phyloP scores from a whole-genome alignment of 140 eudicot genomes.

The Anethum foeniculum region DNA sequence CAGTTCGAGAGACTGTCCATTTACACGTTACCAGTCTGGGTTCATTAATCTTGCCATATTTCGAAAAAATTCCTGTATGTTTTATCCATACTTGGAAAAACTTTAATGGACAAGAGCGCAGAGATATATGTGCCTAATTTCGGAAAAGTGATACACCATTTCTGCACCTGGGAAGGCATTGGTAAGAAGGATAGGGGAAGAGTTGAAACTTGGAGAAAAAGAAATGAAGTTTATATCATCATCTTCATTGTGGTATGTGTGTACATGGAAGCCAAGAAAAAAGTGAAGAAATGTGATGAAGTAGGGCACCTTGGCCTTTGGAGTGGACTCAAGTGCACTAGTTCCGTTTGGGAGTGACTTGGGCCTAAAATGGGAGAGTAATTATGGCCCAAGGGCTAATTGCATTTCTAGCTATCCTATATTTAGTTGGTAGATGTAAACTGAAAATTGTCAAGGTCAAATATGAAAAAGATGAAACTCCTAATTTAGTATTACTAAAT shows the following conservation, averaged over 20 bases:
- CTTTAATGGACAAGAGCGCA: too few relatives aligned
- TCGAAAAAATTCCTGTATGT: too few relatives aligned
- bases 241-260: conserved; percentile 77
- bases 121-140: conserved; percentile 53
- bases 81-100: too few relatives aligned
- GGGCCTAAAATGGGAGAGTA: conserved; percentile 49
- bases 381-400: conserved; percentile 92
- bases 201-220: conserved; percentile 51
- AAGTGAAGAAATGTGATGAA: conserved; percentile 55
- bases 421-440: not conserved
- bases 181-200: conserved; percentile 45
- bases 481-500: too few relatives aligned
- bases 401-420: conserved; percentile 37
- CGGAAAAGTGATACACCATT: conserved; percentile 27
- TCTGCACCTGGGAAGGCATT: conserved; percentile 1
- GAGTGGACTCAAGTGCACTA: conserved; percentile 59
- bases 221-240: too few relatives aligned
- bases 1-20: too few relatives aligned
- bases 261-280: conserved; percentile 63
- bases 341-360: conserved; percentile 60
- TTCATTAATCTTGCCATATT: too few relatives aligned
- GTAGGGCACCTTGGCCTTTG: conserved; percentile 73
- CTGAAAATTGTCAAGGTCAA: too few relatives aligned
- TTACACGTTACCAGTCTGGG: too few relatives aligned
- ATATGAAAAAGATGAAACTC: too few relatives aligned